Conservation (phyloP, 305 asterid species). For the Coffea humblotiana region DNA sequence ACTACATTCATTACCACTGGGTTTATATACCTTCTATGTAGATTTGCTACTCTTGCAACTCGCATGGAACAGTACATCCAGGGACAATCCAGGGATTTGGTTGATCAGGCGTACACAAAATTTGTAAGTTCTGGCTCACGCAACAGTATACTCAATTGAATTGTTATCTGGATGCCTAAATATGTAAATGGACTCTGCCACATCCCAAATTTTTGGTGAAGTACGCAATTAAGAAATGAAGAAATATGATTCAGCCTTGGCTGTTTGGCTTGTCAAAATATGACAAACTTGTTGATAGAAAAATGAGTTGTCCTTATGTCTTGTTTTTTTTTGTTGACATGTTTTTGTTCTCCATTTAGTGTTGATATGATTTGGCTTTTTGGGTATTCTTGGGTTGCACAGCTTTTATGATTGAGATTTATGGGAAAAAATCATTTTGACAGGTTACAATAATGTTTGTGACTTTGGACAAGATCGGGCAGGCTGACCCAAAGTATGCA, state of each 20-base stretch:
- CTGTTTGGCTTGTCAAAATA: conserved; percentile 1
- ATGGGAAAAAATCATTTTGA: conserved; percentile 34
- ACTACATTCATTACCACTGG: not conserved
- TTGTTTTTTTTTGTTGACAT: conserved; percentile 7
- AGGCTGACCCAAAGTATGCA: conserved; percentile 78
- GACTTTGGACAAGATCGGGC: conserved; percentile 94
- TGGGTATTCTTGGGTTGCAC: conserved; percentile 17
- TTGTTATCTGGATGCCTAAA: conserved; percentile 1
- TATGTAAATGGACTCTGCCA: not conserved
- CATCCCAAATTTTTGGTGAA: not conserved
- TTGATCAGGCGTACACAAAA: conserved; percentile 91
- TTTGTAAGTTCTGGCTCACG: conserved; percentile 58
- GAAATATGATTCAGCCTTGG: not conserved
- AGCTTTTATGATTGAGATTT: conserved; percentile 20
- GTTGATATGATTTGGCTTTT: conserved; percentile 3
- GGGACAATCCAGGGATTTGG: conserved; percentile 98
- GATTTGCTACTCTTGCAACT: conserved; percentile 96
- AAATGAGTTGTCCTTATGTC: not conserved
- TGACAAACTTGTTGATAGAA: not conserved
- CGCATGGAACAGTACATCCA: conserved; percentile 99
- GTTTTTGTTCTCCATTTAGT: not conserved
- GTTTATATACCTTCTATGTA: conserved; percentile 19
- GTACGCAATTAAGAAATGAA: not conserved
- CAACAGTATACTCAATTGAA: conserved; percentile 12
- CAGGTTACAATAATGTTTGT: conserved; percentile 98